phyloP scores from a whole-genome alignment of 352 stramenopile species.

The Globisporangium solare region DNA sequence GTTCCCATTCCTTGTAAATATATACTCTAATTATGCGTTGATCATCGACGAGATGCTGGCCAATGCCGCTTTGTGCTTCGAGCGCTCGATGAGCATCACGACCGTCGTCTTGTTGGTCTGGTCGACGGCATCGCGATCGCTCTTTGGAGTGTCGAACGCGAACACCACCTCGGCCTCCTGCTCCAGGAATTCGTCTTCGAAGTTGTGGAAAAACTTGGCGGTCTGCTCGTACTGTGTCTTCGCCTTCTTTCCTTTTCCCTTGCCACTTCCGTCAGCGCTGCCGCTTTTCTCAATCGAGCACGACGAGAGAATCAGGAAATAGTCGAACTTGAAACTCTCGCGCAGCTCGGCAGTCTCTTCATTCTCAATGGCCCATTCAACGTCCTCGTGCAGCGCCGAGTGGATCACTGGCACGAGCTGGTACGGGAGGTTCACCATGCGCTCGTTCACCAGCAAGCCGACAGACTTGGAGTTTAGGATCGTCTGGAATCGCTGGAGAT shows the following conservation, averaged over 20 bases:
- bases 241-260: slow-evolving; percentile 61
- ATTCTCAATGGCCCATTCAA: slow-evolving; percentile 81
- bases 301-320: slow-evolving; percentile 72
- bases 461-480: slow-evolving; percentile 59
- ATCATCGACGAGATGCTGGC: slow-evolving; percentile 77
- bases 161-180: slow-evolving; percentile 64
- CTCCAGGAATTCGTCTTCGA: slow-evolving; percentile 86
- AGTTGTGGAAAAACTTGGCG: slow-evolving; percentile 80
- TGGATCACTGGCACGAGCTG: slow-evolving; percentile 79
- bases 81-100: slow-evolving; percentile 72
- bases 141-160: slow-evolving; percentile 63
- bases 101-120: slow-evolving; percentile 63
- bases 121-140: slow-evolving; percentile 55
- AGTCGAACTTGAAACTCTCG: slow-evolving; percentile 73
- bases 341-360: slow-evolving; percentile 58
- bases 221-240: slow-evolving; percentile 67
- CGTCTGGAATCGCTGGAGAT: slow-evolving; percentile 48
- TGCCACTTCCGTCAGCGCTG: slow-evolving; percentile 19
- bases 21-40: slow-evolving; percentile 53
- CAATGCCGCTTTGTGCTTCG: slow-evolving; percentile 80
- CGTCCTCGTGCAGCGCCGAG: slow-evolving; percentile 77
- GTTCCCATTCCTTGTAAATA: slow-evolving; percentile 34
- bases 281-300: slow-evolving; percentile 56
- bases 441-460: slow-evolving; percentile 73
- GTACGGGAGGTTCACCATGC: slow-evolving; percentile 86